phyloP scores from a whole-genome alignment of 495 filamentous ascomycete species.

The Lophium mytilinum region DNA sequence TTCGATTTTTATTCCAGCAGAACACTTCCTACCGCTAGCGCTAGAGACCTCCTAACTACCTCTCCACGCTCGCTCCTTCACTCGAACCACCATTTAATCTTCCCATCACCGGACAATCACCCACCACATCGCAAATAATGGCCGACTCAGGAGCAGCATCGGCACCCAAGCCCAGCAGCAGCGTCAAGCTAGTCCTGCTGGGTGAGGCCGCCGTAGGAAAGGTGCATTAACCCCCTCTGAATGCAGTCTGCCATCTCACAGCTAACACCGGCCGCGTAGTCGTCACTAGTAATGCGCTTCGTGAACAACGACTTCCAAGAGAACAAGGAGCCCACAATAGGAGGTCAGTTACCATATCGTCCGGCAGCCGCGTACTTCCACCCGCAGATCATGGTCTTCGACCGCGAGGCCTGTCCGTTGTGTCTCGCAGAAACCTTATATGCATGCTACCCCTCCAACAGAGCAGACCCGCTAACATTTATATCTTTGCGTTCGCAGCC shows the following conservation, averaged over 20 bases:
- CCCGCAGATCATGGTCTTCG: background rate
- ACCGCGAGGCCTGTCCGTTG: background rate
- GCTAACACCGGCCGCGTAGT: slow-evolving; percentile 47
- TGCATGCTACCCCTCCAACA: background rate
- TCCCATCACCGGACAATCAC: background rate
- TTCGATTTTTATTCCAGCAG: no score
- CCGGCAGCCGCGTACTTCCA: background rate
- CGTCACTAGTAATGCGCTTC: slow-evolving; percentile 93
- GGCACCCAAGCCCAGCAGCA: slow-evolving; percentile 91
- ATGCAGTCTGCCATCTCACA: background rate
- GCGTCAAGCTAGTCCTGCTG: slow-evolving; percentile 95
- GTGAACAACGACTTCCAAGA: slow-evolving; percentile 99
- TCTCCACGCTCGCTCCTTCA: background rate
- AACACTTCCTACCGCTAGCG: background rate
- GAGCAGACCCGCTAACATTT: background rate
- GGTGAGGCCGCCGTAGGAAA: slow-evolving; percentile 98
- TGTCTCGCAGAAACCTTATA: background rate
- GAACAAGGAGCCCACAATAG: slow-evolving; percentile 99
- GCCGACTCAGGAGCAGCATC: slow-evolving; percentile 41
- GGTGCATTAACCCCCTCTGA: slow-evolving; percentile 44
- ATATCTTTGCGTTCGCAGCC: slow-evolving; percentile 43
- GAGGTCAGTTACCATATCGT: slow-evolving; percentile 54
- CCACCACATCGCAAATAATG: slow-evolving; percentile 15
- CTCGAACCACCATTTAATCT: background rate
- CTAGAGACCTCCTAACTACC: background rate